These are phyloP conservation scores for Xylariaceae sp. DNA, from an alignment of 2,329 filamentous ascomycete genomes.

Conservation along the genomic window DNA sequence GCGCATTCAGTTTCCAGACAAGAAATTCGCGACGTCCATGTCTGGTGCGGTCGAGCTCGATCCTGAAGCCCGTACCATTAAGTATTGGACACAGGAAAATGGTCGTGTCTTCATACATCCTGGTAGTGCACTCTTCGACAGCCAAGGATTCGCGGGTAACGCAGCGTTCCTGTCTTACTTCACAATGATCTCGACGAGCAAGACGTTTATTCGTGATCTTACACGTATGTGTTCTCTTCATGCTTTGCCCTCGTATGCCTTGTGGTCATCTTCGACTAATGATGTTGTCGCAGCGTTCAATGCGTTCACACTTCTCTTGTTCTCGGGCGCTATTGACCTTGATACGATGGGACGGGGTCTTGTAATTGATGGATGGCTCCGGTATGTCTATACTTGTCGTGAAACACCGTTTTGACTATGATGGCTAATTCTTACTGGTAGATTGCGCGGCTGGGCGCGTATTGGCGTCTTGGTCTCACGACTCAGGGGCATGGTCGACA, in stretches of 20 bases:
- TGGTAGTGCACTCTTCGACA: slow-evolving; percentile 78
- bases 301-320: slow-evolving; percentile 80
- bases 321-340: slow-evolving; percentile 77
- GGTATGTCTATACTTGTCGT: slow-evolving; percentile 26
- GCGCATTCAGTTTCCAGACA: slow-evolving; percentile 88
- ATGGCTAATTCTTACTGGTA: too few species aligned
- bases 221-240: slow-evolving; percentile 62
- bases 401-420: too few species aligned
- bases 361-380: slow-evolving; percentile 87
- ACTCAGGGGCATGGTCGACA: slow-evolving; percentile 81
- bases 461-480: slow-evolving; percentile 87
- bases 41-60: slow-evolving; percentile 90
- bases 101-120: slow-evolving; percentile 92
- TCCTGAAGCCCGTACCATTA: slow-evolving; percentile 86
- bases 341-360: slow-evolving; percentile 85
- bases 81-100: slow-evolving; percentile 84
- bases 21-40: slow-evolving; percentile 85
- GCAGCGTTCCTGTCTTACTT: slow-evolving; percentile 86
- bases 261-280: slow-evolving; percentile 1
- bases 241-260: too few species aligned
- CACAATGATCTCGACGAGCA: slow-evolving; percentile 84
- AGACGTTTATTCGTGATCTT: slow-evolving; percentile 86
- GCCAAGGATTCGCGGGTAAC: slow-evolving; percentile 70
- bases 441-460: slow-evolving; percentile 82
- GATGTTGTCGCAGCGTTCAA: slow-evolving; percentile 63